Percentiles rank a stretch among this genome's conserved stretches.
phyloP scores from a whole-genome alignment of 2,329 filamentous ascomycete genomes.

The Xylariales sp. region DNA sequence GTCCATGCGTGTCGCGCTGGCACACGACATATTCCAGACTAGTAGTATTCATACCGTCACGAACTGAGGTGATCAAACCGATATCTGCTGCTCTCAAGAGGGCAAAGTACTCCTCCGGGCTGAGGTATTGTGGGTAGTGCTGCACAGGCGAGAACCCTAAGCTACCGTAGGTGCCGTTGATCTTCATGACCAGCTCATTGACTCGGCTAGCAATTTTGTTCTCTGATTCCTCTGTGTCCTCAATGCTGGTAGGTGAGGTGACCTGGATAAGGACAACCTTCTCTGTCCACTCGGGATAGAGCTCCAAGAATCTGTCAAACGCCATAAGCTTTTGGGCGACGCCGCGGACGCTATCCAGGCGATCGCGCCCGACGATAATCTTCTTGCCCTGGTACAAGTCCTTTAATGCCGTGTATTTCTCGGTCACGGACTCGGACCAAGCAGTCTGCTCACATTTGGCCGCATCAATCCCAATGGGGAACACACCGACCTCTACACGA shows the following conservation, averaged over 20 bases:
- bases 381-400: conserved; percentile 84
- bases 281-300: conserved; percentile 87
- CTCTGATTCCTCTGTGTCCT: conserved; percentile 73
- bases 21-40: conserved; percentile 92
- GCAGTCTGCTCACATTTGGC: conserved; percentile 70
- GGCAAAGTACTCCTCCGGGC: conserved; percentile 88
- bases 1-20: conserved; percentile 81
- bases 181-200: conserved; percentile 83
- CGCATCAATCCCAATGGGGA: conserved; percentile 93
- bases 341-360: conserved; percentile 87
- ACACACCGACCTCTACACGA: conserved; percentile 86
- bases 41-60: conserved; percentile 97
- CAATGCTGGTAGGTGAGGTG: conserved; percentile 78
- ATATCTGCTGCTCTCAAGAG: conserved; percentile 88
- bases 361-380: conserved; percentile 90
- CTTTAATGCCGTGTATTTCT: conserved; percentile 68
- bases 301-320: conserved; percentile 86
- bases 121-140: conserved; percentile 91
- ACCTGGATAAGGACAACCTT: conserved; percentile 94
- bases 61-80: conserved; percentile 89
- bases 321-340: conserved; percentile 95
- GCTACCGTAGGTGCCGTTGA: conserved; percentile 87
- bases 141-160: conserved; percentile 87
- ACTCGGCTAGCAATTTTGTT: conserved; percentile 84
- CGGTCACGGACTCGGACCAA: conserved; percentile 65